Percentiles rank a stretch among this genome's conserved stretches.
Conservation (phyloP, 495 filamentous ascomycete species). For the Talaromyces stipitatus region DNA sequence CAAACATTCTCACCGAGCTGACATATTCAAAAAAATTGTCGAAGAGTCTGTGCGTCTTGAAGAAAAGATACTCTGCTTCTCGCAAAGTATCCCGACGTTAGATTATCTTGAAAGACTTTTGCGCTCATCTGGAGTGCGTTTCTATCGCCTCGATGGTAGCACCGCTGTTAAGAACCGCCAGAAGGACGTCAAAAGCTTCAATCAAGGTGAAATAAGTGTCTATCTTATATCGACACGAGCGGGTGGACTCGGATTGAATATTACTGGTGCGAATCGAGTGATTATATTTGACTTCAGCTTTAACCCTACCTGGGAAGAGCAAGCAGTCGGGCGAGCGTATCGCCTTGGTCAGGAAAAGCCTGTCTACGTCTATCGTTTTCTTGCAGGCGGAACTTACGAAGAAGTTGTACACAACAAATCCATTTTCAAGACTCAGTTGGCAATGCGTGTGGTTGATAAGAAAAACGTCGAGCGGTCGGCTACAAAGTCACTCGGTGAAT, state of each 20-base stretch:
- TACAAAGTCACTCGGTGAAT: constrained; percentile 37
- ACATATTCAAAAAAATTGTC: constrained; percentile 59
- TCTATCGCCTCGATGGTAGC: constrained; percentile 58
- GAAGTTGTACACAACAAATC: constrained; percentile 60
- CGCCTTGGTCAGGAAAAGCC: constrained; percentile 77
- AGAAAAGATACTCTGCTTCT: constrained; percentile 75
- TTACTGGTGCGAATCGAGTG: constrained; percentile 78
- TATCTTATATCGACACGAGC: constrained; percentile 79
- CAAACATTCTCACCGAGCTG: constrained; percentile 54
- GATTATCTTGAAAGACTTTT: constrained; percentile 57
- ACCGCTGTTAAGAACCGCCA: constrained; percentile 50
- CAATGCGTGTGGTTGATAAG: constrained; percentile 74
- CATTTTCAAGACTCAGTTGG: constrained; percentile 74
- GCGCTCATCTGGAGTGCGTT: constrained; percentile 29
- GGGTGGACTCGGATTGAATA: constrained; percentile 77
- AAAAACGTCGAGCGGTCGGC: constrained; percentile 60
- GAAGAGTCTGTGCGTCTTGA: constrained; percentile 45
- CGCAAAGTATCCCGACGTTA: constrained; percentile 61
- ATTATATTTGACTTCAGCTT: constrained; percentile 80
- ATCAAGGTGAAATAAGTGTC: constrained; percentile 32
- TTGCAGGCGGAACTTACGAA: constrained; percentile 74
- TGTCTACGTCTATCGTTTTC: constrained; percentile 84
- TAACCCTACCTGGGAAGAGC: constrained; percentile 76
- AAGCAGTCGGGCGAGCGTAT: constrained; percentile 83
- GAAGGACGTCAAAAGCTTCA: constrained; percentile 53